Base-by-base conservation (phyloP, 1,284 basidiomycete species). In the Tylopilus sp. region DNA sequence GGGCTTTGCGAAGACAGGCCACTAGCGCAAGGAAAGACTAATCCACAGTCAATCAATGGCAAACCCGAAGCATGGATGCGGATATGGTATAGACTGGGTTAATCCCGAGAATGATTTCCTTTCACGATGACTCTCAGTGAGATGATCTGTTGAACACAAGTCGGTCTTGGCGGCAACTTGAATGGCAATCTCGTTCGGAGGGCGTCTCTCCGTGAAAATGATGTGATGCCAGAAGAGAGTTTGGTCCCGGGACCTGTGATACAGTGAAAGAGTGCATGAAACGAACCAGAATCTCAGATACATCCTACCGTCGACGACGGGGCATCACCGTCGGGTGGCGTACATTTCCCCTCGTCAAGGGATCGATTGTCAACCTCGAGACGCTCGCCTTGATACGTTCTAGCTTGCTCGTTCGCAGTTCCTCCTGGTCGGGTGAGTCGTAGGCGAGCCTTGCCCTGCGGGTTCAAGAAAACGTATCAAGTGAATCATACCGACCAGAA, bases 1-100 rank as follows among this genome's bases (percentile, higher is more conserved):
- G 59, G 41, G 52, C 48, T 59, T 57, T 59, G 58, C 42, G 50
- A 51, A 38, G 41, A 44, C 40, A 21, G 30, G 43, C 29, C 13
- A 1, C 16, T 23, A 29, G 19, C 26, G 30, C 42, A 18, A 21
- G 16, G 34, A 23, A 39, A 8, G 28, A 30, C 11, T 8, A 18
- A 15, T 36, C 25, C 15, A 34, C 11, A 31, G 39, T n/a, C 2
- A 39, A 11, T 36, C 12, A 4, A 25, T 36, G 16, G 38, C 12
- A 29, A 21, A 15, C 26, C 19, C 6, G 18, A 40, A 13, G 31
- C 16, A 30, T 21, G 37, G 10, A 19, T n/a, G 16, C 8, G 7
- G 23, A n/a, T 31, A 41, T 1, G 6, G 30, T 25, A 30, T 42
- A 19, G 15, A n/a, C 33, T 6, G 16, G 9, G 33, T 18, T 18